Evolutionary conservation across 805 yeast genomes (phyloP).

Genomic region (Yamadazyma akitaensis): DNA sequence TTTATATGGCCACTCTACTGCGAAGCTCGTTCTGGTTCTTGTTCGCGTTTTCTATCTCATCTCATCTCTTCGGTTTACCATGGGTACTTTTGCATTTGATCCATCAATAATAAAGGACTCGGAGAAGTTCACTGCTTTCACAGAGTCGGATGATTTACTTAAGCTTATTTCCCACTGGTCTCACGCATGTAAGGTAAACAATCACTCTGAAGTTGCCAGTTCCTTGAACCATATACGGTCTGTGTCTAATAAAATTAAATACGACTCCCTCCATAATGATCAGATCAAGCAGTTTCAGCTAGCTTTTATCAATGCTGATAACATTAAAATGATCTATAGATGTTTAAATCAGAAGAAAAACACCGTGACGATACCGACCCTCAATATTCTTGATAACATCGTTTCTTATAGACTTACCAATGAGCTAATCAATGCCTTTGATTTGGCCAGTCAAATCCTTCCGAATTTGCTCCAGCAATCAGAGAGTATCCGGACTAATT

Average conservation of each 20-base stretch:
- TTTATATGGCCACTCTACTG: background rate
- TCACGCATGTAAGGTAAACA: constrained; percentile 5
- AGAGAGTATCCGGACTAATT: constrained; percentile 57
- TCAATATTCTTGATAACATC: constrained; percentile 51
- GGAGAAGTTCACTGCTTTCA: background rate
- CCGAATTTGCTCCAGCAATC: constrained; percentile 54
- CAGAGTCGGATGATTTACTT: constrained; percentile 1
- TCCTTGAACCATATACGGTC: background rate
- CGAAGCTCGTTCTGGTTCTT: background rate
- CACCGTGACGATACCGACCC: constrained; percentile 55
- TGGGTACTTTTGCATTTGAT: constrained; percentile 1
- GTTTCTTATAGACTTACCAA: constrained; percentile 3
- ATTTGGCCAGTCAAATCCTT: constrained; percentile 57
- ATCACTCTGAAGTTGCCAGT: background rate
- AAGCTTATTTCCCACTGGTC: constrained; percentile 5
- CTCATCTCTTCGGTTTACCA: constrained; percentile 3
- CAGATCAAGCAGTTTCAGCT: constrained; percentile 27
- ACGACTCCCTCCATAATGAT: constrained; percentile 5
- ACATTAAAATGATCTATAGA: constrained; percentile 64
- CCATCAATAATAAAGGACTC: constrained; percentile 1
- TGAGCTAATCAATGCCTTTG: constrained; percentile 59
- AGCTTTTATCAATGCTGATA: constrained; percentile 47
- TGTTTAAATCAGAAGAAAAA: constrained; percentile 59
- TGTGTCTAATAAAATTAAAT: constrained; percentile 1
- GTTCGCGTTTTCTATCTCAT: background rate